Conservation (phyloP, 2,329 filamentous ascomycete genomes). For the Madurella fahalii region DNA sequence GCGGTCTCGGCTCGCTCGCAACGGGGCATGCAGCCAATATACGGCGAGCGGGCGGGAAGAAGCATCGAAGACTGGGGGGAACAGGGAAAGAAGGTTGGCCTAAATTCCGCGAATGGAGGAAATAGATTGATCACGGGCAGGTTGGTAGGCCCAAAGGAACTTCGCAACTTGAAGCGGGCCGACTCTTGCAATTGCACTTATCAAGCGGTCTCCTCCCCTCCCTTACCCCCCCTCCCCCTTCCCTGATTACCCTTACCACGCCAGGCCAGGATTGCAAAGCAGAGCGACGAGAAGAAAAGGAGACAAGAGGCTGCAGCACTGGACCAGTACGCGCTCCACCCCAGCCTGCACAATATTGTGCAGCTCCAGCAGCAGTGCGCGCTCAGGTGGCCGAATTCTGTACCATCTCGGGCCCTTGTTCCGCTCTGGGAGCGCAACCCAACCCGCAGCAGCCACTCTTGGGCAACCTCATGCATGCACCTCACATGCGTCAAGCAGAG, state of each 20-base stretch:
- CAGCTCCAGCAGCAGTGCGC: no score
- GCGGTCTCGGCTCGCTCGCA: constrained; percentile 9
- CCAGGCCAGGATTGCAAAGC: no score
- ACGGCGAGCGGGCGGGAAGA: constrained; percentile 16
- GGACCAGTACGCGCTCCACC: no score
- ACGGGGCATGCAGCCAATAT: constrained; percentile 24
- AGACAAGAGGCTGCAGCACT: no score
- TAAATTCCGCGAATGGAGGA: constrained; percentile 18
- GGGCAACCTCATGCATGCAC: constrained; percentile 10
- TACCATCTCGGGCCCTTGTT: no score
- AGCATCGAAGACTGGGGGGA: constrained; percentile 19
- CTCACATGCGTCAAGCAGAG: constrained; percentile 9
- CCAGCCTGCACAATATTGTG: no score
- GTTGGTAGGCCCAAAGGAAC: constrained; percentile 19
- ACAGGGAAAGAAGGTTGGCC: constrained; percentile 21
- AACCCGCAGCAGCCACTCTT: background rate
- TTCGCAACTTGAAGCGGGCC: constrained; percentile 14
- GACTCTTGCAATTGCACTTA: constrained; percentile 9
- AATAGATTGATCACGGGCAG: constrained; percentile 25
- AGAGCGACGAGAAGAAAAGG: background rate
- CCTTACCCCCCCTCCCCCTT: background rate
- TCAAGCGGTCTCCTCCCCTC: background rate
- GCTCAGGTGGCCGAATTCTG: no score
- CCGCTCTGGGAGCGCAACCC: background rate
- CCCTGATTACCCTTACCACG: background rate